A percentile compares a stretch with the other conserved stretches of the same genome.
Conservation (phyloP, 306 rosid genomes). For the Luffa acutangula region DNA sequence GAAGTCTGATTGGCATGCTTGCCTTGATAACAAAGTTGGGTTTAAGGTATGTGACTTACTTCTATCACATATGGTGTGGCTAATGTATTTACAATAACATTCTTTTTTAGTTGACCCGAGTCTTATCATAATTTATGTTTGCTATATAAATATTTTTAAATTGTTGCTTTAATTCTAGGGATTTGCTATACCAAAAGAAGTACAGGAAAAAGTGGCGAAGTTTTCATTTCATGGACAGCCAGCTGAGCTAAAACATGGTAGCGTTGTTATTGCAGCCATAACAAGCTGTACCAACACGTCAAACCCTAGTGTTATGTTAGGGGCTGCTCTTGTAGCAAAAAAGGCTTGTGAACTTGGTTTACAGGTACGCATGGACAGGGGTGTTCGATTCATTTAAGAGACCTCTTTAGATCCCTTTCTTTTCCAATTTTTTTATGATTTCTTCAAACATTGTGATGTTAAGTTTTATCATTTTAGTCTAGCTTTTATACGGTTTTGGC, state of each 20-base stretch:
- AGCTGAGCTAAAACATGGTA: conserved; percentile 81
- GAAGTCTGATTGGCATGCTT: conserved; percentile 88
- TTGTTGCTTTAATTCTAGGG: conserved; percentile 38
- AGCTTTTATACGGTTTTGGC: neutral
- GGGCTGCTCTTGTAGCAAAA: conserved; percentile 92
- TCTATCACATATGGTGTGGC: neutral
- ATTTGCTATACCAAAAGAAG: conserved; percentile 80
- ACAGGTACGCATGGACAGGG: conserved; percentile 32
- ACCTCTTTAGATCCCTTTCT: neutral
- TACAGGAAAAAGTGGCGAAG: conserved; percentile 62
- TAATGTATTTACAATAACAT: neutral
- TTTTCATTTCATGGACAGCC: conserved; percentile 85
- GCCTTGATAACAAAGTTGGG: conserved; percentile 92
- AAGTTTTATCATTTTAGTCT: neutral
- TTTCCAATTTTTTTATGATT: neutral
- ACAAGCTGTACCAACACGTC: conserved; percentile 96
- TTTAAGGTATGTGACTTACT: conserved; percentile 55
- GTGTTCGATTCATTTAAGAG: neutral
- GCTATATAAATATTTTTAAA: neutral
- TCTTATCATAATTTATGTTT: neutral
- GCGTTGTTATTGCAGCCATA: conserved; percentile 92
- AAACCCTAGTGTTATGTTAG: conserved; percentile 96
- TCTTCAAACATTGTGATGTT: neutral
- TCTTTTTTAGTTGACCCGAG: neutral
- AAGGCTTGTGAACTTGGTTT: conserved; percentile 85